These are phyloP conservation scores for Paraglomus occultum DNA, from an alignment of 192 early-diverging fungal genomes.

Conservation along the genomic window DNA sequence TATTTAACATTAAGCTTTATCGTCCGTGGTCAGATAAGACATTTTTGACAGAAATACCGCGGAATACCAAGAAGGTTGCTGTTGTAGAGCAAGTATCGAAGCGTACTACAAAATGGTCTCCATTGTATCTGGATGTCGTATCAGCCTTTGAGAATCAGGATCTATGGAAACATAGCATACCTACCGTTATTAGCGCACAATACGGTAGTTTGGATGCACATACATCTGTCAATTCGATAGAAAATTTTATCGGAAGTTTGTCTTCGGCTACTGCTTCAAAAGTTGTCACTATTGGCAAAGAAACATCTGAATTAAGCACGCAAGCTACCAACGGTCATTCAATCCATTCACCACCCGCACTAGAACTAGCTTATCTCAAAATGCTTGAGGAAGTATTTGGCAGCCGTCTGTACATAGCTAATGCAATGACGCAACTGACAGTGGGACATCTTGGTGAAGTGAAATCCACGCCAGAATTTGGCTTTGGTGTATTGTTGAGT, in stretches of 20 bases:
- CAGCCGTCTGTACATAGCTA: constrained; percentile 74
- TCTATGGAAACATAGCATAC: constrained; percentile 46
- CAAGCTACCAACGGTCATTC: not conserved
- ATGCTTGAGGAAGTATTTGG: constrained; percentile 78
- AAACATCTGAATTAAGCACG: not conserved
- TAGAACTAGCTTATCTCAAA: constrained; percentile 79
- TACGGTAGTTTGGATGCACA: constrained; percentile 43
- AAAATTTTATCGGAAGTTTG: constrained; percentile 10
- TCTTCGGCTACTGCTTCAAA: constrained; percentile 30
- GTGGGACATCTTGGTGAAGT: constrained; percentile 47
- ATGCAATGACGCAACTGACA: constrained; percentile 67
- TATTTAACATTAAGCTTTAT: constrained; percentile 72
- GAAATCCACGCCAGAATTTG: constrained; percentile 80
- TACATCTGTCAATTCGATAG: constrained; percentile 27
- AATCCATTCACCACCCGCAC: constrained; percentile 39
- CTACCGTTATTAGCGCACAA: constrained; percentile 45
- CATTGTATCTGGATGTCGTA: constrained; percentile 82
- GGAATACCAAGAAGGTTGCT: constrained; percentile 57
- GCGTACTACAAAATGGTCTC: constrained; percentile 68
- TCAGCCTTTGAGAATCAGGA: constrained; percentile 59
- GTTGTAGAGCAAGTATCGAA: constrained; percentile 64
- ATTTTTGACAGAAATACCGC: constrained; percentile 57
- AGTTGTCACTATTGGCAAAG: constrained; percentile 36
- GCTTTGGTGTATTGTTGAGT: constrained; percentile 74
- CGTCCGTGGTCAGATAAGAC: constrained; percentile 73